phyloP scores from a whole-genome alignment of 306 rosid genomes.

The Gynostemma pentaphyllum region DNA sequence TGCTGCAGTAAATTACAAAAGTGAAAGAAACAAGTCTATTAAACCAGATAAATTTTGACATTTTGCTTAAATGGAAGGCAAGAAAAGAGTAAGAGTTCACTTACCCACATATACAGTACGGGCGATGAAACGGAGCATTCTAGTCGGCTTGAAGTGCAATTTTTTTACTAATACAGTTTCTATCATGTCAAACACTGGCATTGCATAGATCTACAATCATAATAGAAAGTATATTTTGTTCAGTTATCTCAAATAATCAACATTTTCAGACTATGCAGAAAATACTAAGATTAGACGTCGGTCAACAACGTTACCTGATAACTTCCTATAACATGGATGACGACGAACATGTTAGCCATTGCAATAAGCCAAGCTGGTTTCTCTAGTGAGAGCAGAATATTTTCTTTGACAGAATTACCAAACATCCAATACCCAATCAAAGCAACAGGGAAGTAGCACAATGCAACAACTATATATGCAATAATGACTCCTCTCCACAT shows the following conservation, averaged over 20 bases:
- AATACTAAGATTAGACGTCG: not conserved
- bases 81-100: slow-evolving; percentile 4
- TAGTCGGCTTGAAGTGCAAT: slow-evolving; percentile 37
- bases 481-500: slow-evolving; percentile 90
- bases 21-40: not conserved
- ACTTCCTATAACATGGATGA: slow-evolving; percentile 84
- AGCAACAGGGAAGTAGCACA: slow-evolving; percentile 94
- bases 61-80: not conserved
- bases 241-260: not conserved
- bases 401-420: slow-evolving; percentile 39
- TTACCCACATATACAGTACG: slow-evolving; percentile 66
- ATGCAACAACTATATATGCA: slow-evolving; percentile 77
- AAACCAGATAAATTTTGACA: not conserved
- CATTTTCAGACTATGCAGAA: not conserved
- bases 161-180: slow-evolving; percentile 74
- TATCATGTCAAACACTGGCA: slow-evolving; percentile 93
- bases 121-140: slow-evolving; percentile 42
- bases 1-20: slow-evolving; percentile 25
- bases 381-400: slow-evolving; percentile 54
- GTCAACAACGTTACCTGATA: slow-evolving; percentile 51
- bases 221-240: not conserved
- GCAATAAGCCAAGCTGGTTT: slow-evolving; percentile 80
- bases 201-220: slow-evolving; percentile 56
- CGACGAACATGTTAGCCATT: slow-evolving; percentile 76
- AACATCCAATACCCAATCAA: slow-evolving; percentile 58